Percentiles rank a stretch among this genome's conserved stretches.
Conservation (phyloP, 208 protist genomes). For the Novymonas esmeraldas region DNA sequence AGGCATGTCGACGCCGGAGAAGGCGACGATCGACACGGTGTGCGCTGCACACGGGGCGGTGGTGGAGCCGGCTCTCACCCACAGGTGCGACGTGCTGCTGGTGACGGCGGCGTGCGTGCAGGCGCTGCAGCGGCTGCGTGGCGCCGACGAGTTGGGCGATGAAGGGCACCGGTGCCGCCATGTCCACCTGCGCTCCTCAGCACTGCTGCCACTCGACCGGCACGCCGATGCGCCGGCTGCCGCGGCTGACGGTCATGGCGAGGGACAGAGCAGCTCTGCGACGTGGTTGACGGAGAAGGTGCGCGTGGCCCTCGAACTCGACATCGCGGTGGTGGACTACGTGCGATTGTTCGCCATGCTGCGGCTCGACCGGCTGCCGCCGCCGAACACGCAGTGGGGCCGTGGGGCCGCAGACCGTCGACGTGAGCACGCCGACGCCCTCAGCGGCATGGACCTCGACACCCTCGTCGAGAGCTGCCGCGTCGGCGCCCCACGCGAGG, state of each 20-base stretch:
- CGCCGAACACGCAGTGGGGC: neutral
- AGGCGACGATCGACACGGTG: constrained; percentile 44
- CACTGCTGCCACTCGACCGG: too few species aligned
- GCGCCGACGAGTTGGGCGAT: neutral
- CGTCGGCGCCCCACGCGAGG: constrained; percentile 13
- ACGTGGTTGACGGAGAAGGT: constrained; percentile 56
- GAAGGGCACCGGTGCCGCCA: neutral
- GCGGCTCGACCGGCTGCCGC: constrained; percentile 33
- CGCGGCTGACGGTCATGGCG: too few species aligned
- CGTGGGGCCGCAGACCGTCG: neutral
- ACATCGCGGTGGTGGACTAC: constrained; percentile 74
- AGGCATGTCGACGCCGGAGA: constrained; percentile 45
- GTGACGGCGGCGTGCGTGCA: constrained; percentile 40
- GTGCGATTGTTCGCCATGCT: constrained; percentile 47
- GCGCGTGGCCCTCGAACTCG: constrained; percentile 60
- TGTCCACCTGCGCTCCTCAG: neutral
- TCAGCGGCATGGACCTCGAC: constrained; percentile 42
- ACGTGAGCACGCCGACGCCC: constrained; percentile 2
- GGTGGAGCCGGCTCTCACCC: constrained; percentile 38
- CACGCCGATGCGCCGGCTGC: too few species aligned
- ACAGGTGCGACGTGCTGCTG: constrained; percentile 62
- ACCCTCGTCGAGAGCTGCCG: constrained; percentile 37
- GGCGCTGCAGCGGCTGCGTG: constrained; percentile 26
- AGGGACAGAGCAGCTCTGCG: too few species aligned
- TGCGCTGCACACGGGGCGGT: constrained; percentile 50